Base-by-base conservation (phyloP, 768 basidiomycete genomes). In the Gymnopilus junonius region DNA sequence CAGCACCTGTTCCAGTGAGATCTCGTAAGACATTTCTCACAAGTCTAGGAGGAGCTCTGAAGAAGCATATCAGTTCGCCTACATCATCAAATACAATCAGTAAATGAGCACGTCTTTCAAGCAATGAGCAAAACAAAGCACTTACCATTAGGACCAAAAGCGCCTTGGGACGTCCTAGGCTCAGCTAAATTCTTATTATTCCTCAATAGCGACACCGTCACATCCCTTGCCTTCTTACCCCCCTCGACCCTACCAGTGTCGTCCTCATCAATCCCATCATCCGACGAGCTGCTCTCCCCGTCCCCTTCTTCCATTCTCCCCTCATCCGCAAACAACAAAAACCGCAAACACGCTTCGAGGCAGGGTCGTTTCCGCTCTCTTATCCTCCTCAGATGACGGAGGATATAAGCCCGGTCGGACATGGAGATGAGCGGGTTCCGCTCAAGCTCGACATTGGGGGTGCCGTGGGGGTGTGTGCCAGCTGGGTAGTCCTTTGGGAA, bases 51-150 rank as follows among this genome's bases (percentile, higher is more conserved):
- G 91, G 88, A 3, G 89, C 86, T 46, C 89, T 85, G 78, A 92
- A 95, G 77, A 97, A 95, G 71, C 89, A 93, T 0, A 96, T 85
- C 1, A 97, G 78, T 77, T 95, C 89, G 53, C 94, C 95, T 96
- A 43, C 1, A 40, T 42, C 10, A 56, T n/a, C 17, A 58, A 31
- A n/a, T n/a, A n/a, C n/a, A n/a, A n/a, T n/a, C n/a, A n/a, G n/a
- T n/a, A n/a, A n/a, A n/a, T n/a, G n/a, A n/a, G n/a, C n/a, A n/a
- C n/a, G n/a, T n/a, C n/a, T n/a, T n/a, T n/a, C n/a, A n/a, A n/a
- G 31, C 10, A 21, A 40, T 31, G 12, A 29, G 12, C 7, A 25
- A n/a, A 39, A 37, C 20, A 37, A 40, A n/a, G 8, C 3, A 71
- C 80, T 48, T 62, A 94, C 95, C 95, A 71, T 94, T 93, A 0